phyloP scores from a whole-genome alignment of 495 filamentous ascomycete genomes.

The Umbilicaria muhlenbergii region DNA sequence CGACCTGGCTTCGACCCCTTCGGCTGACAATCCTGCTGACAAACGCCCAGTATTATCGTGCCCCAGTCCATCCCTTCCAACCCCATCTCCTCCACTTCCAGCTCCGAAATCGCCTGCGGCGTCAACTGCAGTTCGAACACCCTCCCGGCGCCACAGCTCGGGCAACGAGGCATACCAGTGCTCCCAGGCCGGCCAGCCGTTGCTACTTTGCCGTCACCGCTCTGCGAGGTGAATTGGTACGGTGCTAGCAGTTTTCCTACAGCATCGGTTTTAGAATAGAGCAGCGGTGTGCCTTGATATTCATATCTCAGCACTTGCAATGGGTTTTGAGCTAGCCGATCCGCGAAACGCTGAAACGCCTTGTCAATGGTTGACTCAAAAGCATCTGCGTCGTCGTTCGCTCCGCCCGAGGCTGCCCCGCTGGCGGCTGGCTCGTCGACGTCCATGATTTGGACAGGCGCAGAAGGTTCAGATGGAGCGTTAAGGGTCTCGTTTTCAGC shows the following conservation, averaged over 20 bases:
- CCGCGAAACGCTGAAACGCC: slow-evolving; percentile 80
- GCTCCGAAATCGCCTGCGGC: slow-evolving; percentile 74
- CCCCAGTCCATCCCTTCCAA: slow-evolving; percentile 98
- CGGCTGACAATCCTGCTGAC: slow-evolving; percentile 48
- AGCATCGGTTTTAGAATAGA: slow-evolving; percentile 62
- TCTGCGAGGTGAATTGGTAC: slow-evolving; percentile 6
- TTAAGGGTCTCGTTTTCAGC: slow-evolving; percentile 51
- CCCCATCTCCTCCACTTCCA: slow-evolving; percentile 65
- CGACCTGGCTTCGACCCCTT: slow-evolving; percentile 26
- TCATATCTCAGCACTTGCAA: slow-evolving; percentile 92
- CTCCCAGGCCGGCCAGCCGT: slow-evolving; percentile 6
- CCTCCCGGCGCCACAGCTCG: slow-evolving; percentile 54
- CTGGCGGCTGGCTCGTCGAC: slow-evolving; percentile 42
- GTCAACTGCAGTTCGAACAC: slow-evolving; percentile 89
- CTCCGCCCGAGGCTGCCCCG: slow-evolving; percentile 25
- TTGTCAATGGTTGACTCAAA: slow-evolving; percentile 77
- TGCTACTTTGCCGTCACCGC: slow-evolving; percentile 8
- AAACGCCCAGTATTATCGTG: slow-evolving; percentile 82
- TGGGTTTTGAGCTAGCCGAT: slow-evolving; percentile 76
- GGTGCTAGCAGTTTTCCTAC: slow-evolving; percentile 48
- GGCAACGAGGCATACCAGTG: slow-evolving; percentile 52
- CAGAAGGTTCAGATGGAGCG: slow-evolving; percentile 24
- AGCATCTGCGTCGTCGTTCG: slow-evolving; percentile 61
- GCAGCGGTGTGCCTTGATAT: slow-evolving; percentile 60
- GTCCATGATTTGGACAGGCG: slow-evolving; percentile 31